Percentiles rank a stretch among this genome's conserved stretches.
These are phyloP conservation scores for Kodamaea sp. DNA, from an alignment of 1,139 yeast genomes.

Conservation along the genomic window DNA sequence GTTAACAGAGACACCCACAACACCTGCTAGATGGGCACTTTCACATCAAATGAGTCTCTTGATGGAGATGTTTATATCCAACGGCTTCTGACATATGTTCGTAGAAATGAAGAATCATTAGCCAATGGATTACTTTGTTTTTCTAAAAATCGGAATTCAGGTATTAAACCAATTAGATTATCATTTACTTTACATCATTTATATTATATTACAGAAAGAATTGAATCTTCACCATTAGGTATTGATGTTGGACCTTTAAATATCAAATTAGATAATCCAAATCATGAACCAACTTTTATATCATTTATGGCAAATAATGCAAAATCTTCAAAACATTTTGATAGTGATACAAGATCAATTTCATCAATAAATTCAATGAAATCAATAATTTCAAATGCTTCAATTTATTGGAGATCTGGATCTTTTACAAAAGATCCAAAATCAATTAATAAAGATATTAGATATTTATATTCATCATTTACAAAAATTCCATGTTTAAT, in stretches of 20 bases:
- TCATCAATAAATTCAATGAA: slow-evolving; percentile 62
- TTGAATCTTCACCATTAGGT: slow-evolving; percentile 50
- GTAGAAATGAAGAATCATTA: slow-evolving; percentile 42
- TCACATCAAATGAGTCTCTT: slow-evolving; percentile 26
- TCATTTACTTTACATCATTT: slow-evolving; percentile 61
- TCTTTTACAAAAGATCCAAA: slow-evolving; percentile 40
- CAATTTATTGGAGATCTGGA: slow-evolving; percentile 41
- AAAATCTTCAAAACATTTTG: slow-evolving; percentile 40
- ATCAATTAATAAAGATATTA: slow-evolving; percentile 45
- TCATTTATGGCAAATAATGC: slow-evolving; percentile 51
- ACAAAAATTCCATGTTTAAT: slow-evolving; percentile 64
- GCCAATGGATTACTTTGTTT: slow-evolving; percentile 46
- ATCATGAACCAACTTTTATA: slow-evolving; percentile 53
- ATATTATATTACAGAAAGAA: slow-evolving; percentile 55
- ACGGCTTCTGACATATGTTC: slow-evolving; percentile 37
- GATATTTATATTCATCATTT: slow-evolving; percentile 60
- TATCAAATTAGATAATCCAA: slow-evolving; percentile 55
- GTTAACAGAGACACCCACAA: not conserved
- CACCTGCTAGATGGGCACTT: slow-evolving; percentile 14
- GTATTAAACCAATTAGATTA: slow-evolving; percentile 49
- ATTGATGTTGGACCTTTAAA: slow-evolving; percentile 63
- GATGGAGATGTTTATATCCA: slow-evolving; percentile 46
- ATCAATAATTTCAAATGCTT: slow-evolving; percentile 48
- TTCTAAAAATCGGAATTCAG: slow-evolving; percentile 27
- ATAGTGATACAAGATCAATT: slow-evolving; percentile 58